phyloP scores from a whole-genome alignment of 176 grass and related monocot genomes.

The Microstegium vimineum region DNA sequence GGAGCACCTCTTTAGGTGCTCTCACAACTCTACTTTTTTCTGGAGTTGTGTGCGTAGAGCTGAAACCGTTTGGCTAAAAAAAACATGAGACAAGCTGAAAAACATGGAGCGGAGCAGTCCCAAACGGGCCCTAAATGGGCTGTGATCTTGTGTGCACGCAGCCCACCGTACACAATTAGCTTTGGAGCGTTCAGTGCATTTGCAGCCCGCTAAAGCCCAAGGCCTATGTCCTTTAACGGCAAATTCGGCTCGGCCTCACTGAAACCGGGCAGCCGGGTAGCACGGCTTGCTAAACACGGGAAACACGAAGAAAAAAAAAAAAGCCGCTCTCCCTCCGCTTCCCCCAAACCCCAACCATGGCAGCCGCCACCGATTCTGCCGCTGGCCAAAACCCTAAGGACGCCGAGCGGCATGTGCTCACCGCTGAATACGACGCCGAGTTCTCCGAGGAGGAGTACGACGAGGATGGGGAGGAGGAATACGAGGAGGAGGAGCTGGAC shows the following conservation, averaged over 20 bases:
- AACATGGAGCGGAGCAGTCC: too few species aligned
- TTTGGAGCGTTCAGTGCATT: not conserved
- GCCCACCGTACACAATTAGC: not conserved
- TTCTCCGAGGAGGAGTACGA: slow-evolving; percentile 25
- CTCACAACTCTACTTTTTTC: too few species aligned
- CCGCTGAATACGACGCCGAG: not conserved
- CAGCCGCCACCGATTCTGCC: slow-evolving; percentile 32
- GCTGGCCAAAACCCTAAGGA: slow-evolving; percentile 45
- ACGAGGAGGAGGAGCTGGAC: slow-evolving; percentile 54
- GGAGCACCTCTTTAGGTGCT: too few species aligned
- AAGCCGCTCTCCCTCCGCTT: not conserved
- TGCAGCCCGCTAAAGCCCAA: not conserved
- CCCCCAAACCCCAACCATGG: slow-evolving; percentile 33
- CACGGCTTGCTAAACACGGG: slow-evolving; percentile 6
- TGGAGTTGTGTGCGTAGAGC: too few species aligned
- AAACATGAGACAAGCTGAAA: too few species aligned
- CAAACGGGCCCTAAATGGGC: too few species aligned
- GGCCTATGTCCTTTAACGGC: not conserved
- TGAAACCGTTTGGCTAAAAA: too few species aligned
- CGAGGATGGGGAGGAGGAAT: slow-evolving; percentile 17
- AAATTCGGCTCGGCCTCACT: not conserved
- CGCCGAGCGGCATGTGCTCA: not conserved
- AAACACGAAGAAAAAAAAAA: not conserved
- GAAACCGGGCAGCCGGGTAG: not conserved
- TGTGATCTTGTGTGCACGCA: not conserved